Evolutionary conservation across 306 rosid species (phyloP), one percentile per base, ranked within the genome.

Genomic region (Prosopis cineraria): DNA sequence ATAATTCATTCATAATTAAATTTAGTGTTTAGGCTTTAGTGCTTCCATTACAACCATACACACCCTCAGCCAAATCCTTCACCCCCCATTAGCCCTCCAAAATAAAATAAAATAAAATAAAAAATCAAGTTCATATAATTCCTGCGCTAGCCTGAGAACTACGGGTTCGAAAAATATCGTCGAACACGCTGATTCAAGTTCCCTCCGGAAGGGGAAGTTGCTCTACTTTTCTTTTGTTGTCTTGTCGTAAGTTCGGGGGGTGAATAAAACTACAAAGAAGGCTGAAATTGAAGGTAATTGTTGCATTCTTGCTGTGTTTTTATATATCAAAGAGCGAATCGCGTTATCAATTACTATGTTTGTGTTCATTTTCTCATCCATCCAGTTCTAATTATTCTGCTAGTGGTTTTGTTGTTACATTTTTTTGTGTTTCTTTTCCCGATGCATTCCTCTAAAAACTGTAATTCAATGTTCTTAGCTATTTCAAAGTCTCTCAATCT

Each of bases 211-310:
- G 47, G 52, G 31, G 31, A 55, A 63, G 68, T 20, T 40, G 37
- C 59, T 50, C 65, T 34, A 31, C 20, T 31, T 44, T 30, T n/a
- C 39, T n/a, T 52, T 27, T 13, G 62, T 31, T 20, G 9, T 44
- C 24, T 68, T 50, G 39, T 63, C 3, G 4, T 43, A 9, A 9
- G 70, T 45, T 78, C 41, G 8, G 47, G 37, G 30, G 30, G 58
- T 62, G 30, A 64, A 40, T 33, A 65, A 9, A n/a, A 37, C 76
- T 31, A 31, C 30, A n/a, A 48, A 36, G 68, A 36, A 78, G 63
- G 47, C 33, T 45, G 40, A 58, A 63, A 55, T 56, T 17, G 39
- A 11, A 37, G 72, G 53, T 75, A 53, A 31, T 34, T 43, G 37
- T 43, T 40, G 24, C 39, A 31, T 34, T 43, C 45, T 43, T 40